Evolutionary conservation across 768 basidiomycete genomes (phyloP).

Genomic region (Podaxis sp.): DNA sequence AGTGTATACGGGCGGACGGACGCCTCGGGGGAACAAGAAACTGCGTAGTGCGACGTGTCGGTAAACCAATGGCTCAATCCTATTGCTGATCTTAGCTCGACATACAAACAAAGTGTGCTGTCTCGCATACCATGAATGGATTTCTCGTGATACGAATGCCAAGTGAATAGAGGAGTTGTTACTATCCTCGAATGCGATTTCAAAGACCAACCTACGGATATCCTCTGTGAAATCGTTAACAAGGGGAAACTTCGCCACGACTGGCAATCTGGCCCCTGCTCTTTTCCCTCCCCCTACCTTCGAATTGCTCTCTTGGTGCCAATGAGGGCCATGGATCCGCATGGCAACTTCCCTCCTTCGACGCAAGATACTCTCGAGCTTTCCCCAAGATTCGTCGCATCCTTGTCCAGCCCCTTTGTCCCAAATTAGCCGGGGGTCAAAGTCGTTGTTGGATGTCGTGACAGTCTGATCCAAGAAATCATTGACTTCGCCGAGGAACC

Average conservation of each 20-base stretch:
- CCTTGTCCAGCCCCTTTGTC: not conserved
- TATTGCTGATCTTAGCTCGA: not conserved
- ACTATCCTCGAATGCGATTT: not conserved
- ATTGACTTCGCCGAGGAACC: not conserved
- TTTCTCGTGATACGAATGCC: not conserved
- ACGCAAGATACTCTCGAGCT: not conserved
- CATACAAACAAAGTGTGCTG: not conserved
- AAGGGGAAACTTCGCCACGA: not conserved
- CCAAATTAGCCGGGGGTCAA: not conserved
- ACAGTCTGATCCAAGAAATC: not conserved
- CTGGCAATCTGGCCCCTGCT: not conserved
- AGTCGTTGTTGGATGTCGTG: not conserved
- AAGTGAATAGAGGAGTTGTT: not conserved
- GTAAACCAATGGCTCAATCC: not conserved
- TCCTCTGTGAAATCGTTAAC: not conserved
- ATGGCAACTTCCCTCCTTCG: not conserved
- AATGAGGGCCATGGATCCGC: not conserved
- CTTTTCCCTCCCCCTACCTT: not conserved
- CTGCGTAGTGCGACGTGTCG: not conserved
- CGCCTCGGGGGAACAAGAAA: not conserved
- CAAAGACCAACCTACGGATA: not conserved
- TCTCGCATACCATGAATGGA: not conserved
- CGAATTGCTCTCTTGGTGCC: not conserved
- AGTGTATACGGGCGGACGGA: not conserved
- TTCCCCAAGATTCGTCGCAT: not conserved